A percentile compares a stretch with the other conserved stretches of the same genome.
phyloP scores from a whole-genome alignment of 2,329 filamentous ascomycete genomes.

The Diaporthe vexans region DNA sequence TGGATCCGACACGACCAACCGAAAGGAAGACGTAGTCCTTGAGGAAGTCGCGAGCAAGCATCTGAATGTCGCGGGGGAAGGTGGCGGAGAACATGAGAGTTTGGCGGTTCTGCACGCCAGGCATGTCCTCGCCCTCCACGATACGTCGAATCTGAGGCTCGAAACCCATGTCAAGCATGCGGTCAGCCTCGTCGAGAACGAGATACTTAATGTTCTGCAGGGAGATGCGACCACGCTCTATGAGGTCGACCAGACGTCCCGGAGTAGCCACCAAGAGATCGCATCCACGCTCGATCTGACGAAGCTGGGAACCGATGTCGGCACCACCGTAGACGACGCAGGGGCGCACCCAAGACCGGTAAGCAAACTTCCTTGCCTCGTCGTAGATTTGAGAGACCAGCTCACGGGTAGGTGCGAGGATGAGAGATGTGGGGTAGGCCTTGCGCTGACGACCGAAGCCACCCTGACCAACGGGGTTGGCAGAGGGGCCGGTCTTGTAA shows the following conservation, averaged over 20 bases:
- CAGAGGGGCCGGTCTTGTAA: slow-evolving; percentile 88
- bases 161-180: slow-evolving; percentile 99
- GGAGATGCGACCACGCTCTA: slow-evolving; percentile 98
- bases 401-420: slow-evolving; percentile 97
- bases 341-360: slow-evolving; percentile 98
- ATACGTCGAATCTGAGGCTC: slow-evolving; percentile 99
- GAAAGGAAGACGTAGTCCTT: slow-evolving; percentile 99
- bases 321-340: slow-evolving; percentile 99
- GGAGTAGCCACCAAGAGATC: slow-evolving; percentile 97
- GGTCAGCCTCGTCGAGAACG: slow-evolving; percentile 98
- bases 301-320: slow-evolving; percentile 97
- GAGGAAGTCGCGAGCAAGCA: slow-evolving; percentile 98
- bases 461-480: slow-evolving; percentile 69
- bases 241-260: slow-evolving; percentile 96
- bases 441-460: slow-evolving; percentile 94
- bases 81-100: slow-evolving; percentile 99
- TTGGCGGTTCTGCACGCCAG: slow-evolving; percentile 83
- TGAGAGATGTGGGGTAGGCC: slow-evolving; percentile 95
- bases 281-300: slow-evolving; percentile 96
- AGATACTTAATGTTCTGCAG: slow-evolving; percentile 99
- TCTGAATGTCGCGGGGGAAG: slow-evolving; percentile 98
- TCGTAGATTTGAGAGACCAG: slow-evolving; percentile 99
- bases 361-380: slow-evolving; percentile 97
- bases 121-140: slow-evolving; percentile 99
- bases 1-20: slow-evolving; percentile 97